Percentiles rank a stretch among this genome's conserved stretches.
These are phyloP conservation scores for Gossypium schwendimanii DNA, from an alignment of 441 rosid species.

Conservation along the genomic window DNA sequence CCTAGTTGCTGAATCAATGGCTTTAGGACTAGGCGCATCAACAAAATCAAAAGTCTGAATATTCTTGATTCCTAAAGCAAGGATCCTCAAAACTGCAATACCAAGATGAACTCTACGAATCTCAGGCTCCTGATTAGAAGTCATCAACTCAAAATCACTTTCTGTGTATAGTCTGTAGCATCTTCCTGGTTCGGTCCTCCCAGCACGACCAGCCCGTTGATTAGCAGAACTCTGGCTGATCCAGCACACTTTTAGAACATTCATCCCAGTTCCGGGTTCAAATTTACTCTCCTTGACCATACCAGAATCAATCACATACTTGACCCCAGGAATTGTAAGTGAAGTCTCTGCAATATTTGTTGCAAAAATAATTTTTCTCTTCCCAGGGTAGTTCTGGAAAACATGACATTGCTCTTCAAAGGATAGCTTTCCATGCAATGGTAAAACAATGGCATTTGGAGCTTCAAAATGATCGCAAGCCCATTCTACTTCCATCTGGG, in stretches of 20 bases:
- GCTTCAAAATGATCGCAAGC: conserved; percentile 69
- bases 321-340: conserved; percentile 80
- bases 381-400: conserved; percentile 50
- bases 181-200: conserved; percentile 77
- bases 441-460: conserved; percentile 55
- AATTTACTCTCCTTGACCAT: conserved; percentile 72
- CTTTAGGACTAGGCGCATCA: conserved; percentile 69
- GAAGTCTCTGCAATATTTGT: conserved; percentile 93
- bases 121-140: conserved; percentile 67
- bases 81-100: conserved; percentile 75
- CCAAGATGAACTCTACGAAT: conserved; percentile 89
- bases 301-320: conserved; percentile 79
- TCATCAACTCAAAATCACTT: conserved; percentile 48
- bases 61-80: conserved; percentile 57
- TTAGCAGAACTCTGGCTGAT: conserved; percentile 82
- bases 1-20: conserved; percentile 59
- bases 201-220: conserved; percentile 97
- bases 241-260: conserved; percentile 59
- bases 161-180: conserved; percentile 72
- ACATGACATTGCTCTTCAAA: conserved; percentile 60
- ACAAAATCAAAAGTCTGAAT: conserved; percentile 66
- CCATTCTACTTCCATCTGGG: conserved; percentile 89
- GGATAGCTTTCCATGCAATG: conserved; percentile 82
- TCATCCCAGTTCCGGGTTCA: conserved; percentile 71
- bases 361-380: conserved; percentile 78